phyloP scores from a whole-genome alignment of 2,329 filamentous ascomycete genomes.

The Ophiostoma australiae region DNA sequence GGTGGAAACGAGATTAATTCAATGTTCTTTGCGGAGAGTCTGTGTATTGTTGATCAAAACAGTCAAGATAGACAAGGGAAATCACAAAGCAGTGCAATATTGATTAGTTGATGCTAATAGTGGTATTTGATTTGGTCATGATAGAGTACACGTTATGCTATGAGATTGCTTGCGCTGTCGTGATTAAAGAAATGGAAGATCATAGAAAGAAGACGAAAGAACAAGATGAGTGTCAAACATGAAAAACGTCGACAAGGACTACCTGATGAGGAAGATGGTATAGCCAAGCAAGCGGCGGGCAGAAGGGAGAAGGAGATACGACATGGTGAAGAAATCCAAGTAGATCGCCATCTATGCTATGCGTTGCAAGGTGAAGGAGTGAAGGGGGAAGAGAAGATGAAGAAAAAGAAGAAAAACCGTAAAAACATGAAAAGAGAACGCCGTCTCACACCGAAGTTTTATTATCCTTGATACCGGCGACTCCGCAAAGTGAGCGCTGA shows the following conservation, averaged over 20 bases:
- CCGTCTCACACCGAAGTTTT: constrained; percentile 14
- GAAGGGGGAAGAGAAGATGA: background rate
- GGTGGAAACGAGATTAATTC: too few species aligned
- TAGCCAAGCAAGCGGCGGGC: background rate
- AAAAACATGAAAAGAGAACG: constrained; percentile 11
- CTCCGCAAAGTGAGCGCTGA: constrained; percentile 7
- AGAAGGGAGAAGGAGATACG: background rate
- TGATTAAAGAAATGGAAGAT: background rate
- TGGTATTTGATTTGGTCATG: constrained; percentile 9
- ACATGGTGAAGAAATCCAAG: background rate
- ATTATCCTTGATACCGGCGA: background rate
- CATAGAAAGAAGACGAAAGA: background rate
- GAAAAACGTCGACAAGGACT: background rate
- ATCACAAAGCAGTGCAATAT: background rate
- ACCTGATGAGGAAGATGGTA: constrained; percentile 1
- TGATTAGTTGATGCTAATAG: background rate
- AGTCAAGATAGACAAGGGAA: background rate
- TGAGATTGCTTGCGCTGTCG: constrained; percentile 7
- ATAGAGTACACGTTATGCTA: background rate
- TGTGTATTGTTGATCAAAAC: too few species aligned
- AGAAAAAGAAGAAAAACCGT: background rate
- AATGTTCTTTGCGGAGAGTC: too few species aligned
- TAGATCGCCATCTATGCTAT: constrained; percentile 13
- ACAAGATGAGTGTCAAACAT: background rate
- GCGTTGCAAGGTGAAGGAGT: background rate